Base-by-base conservation (phyloP, 306 rosid genomes). In the Vigna unguiculata region DNA sequence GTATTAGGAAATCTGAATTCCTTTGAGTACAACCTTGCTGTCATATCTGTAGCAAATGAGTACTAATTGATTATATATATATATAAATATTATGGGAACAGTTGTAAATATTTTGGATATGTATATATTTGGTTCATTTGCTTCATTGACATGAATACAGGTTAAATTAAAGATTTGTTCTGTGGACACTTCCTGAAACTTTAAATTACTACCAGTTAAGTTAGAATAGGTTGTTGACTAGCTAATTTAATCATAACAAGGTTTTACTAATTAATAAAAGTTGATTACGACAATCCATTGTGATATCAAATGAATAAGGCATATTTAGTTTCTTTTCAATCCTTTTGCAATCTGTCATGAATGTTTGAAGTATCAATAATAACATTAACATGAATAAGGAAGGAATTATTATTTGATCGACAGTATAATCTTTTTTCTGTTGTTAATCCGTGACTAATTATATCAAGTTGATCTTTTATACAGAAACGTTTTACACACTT, bases 1-100 rank as follows among this genome's bases (percentile, higher is more conserved):
- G 10, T 20, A 59, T 28, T 28, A 25, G 20, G 65, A 59, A 28
- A 28, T 28, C 41, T 17, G 32, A 59, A 6, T 59, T 59, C 21
- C 1, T 60, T 58, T 1, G n/a, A 58, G 63, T 57, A 14, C 38
- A 25, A 25, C 20, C 40, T 53, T 76, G 80, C 73, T 75, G 66
- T 65, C 62, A 32, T 71, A 48, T 75, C 28, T 83, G 79, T 60
- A 28, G 76, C 66, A 65, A 63, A 65, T 57, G 51, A 46, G 43
- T 34, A 57, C 40, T 24, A 43, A 43, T 67, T 51, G 36, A 73
- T 80, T 57, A 36, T 53, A 30, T 49, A n/a, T 24, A 3, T 5
- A 30, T 25, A 25, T 25, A 3, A 3, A 25, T 25, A 25, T 25
- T 25, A 25, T 25, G 30, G 4, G 4, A 25, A 25, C 64, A 24